phyloP scores from a whole-genome alignment of 495 filamentous ascomycete species.

The Endocarpon pusillum region DNA sequence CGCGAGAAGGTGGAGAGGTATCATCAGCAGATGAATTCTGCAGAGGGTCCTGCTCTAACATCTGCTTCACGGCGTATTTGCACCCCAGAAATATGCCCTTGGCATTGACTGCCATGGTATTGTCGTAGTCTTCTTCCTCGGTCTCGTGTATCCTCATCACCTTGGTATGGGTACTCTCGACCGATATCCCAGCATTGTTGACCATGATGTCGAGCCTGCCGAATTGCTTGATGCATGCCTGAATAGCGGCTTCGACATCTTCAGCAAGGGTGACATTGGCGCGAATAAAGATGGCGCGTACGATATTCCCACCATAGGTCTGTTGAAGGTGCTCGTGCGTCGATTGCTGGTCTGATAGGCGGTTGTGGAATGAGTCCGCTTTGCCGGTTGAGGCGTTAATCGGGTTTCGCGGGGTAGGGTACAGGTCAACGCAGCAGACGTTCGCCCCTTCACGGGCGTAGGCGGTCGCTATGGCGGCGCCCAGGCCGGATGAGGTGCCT shows the following conservation, averaged over 20 bases:
- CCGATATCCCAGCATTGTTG: constrained; percentile 35
- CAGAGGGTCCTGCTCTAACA: constrained; percentile 30
- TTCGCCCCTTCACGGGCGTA: constrained; percentile 28
- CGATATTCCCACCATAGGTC: too few species aligned
- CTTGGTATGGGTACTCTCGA: constrained; percentile 9
- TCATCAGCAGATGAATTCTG: too few species aligned
- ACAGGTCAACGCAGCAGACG: constrained; percentile 7
- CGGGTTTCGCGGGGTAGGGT: background rate
- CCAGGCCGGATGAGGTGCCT: constrained; percentile 30
- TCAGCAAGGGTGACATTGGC: constrained; percentile 29
- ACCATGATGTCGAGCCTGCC: constrained; percentile 27
- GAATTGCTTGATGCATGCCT: constrained; percentile 19
- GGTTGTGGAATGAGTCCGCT: constrained; percentile 5
- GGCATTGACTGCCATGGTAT: constrained; percentile 25
- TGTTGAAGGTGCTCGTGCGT: too few species aligned
- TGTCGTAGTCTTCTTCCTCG: constrained; percentile 25
- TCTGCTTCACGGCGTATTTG: constrained; percentile 22
- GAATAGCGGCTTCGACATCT: constrained; percentile 23
- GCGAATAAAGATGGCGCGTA: constrained; percentile 30
- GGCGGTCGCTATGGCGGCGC: constrained; percentile 27
- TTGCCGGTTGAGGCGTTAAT: background rate
- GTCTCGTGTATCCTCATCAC: constrained; percentile 22
- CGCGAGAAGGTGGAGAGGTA: constrained; percentile 25
- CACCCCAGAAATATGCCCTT: constrained; percentile 34
- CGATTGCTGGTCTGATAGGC: too few species aligned